phyloP scores from a whole-genome alignment of 192 early-diverging fungal species.

The Backusella australiensis region DNA sequence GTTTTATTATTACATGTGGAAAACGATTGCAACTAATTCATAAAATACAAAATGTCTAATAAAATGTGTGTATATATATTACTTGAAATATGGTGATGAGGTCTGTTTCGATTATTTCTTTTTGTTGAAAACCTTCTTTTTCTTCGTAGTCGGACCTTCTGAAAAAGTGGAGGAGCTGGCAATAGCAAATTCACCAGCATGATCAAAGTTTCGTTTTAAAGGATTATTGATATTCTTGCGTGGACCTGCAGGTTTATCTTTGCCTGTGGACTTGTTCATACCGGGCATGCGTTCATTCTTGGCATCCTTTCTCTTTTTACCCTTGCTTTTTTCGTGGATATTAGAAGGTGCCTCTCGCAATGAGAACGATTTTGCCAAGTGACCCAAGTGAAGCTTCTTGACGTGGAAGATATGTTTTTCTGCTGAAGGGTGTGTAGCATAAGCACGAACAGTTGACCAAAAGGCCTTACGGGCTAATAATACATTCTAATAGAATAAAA shows the following conservation, averaged over 20 bases:
- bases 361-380: slow-evolving; percentile 96
- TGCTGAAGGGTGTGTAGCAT: slow-evolving; percentile 84
- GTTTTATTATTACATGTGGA: slow-evolving; percentile 20
- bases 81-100: background rate
- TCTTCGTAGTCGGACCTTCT: slow-evolving; percentile 32
- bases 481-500: slow-evolving; percentile 24
- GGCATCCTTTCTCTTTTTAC: slow-evolving; percentile 33
- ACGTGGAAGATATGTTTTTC: slow-evolving; percentile 95
- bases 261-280: slow-evolving; percentile 15
- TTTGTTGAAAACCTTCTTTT: slow-evolving; percentile 17
- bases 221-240: slow-evolving; percentile 25
- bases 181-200: slow-evolving; percentile 39
- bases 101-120: background rate
- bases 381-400: slow-evolving; percentile 92
- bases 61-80: background rate
- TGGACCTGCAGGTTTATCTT: background rate
- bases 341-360: slow-evolving; percentile 88
- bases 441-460: slow-evolving; percentile 86
- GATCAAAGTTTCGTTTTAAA: slow-evolving; percentile 30
- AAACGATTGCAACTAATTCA: background rate
- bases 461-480: slow-evolving; percentile 79
- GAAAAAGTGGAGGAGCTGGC: slow-evolving; percentile 13
- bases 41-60: slow-evolving; percentile 7
- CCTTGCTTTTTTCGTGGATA: slow-evolving; percentile 47
- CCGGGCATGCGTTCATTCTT: slow-evolving; percentile 35